Base-by-base conservation (phyloP, 352 stramenopile genomes). In the Aphanomyces cochlioides region DNA sequence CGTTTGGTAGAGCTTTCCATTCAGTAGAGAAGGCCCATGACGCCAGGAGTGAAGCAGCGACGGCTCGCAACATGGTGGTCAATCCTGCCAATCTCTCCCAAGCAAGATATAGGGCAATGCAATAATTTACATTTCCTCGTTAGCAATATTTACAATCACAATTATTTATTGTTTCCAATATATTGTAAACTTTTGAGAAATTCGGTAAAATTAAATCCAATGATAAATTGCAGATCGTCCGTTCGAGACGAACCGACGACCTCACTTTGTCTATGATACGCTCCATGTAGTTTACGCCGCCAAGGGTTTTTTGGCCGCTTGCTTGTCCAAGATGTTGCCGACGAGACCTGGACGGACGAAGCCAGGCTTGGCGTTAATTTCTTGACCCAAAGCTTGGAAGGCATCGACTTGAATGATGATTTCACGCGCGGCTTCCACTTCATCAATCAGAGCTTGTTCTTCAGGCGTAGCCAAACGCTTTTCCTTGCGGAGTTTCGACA, bases 381-480 rank as follows among this genome's bases (percentile, higher is more conserved):
- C 88, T 5, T 82, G 78, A 37, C 93, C 96, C 4, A 98, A 78
- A 15, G 89, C 80, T 50, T 96, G 83, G 74, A 98, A 98, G 53
- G 76, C 87, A 81, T 98, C 84, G 54, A 99, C 96, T 79, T 99
- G 96, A 79, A 99, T 98, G 77, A 99, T 96, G 28, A 93, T 75
- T 85, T 99, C 95, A 45, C 96, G 90, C 40, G 97, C 85, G 60
- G 90, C 95, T 78, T 98, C 96, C 2, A 97, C 96, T 72, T 98
- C 90, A 73, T 97, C 90, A 78, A 99, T 97, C 56, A 95, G 83
- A 73, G 95, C 90, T 70, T 97, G 88, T 80, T 99, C 96, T 59
- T 97, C 90, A 19, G 83, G 73, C 12, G 95, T 98, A 60, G 94
- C 90, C 47, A 85, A 83, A 73, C 95, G 87, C 88, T 99, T 99